A percentile compares a stretch with the other conserved stretches of the same genome.
These are phyloP conservation scores for Mentha longifolia DNA, from an alignment of 257 asterid species.

Conservation along the genomic window DNA sequence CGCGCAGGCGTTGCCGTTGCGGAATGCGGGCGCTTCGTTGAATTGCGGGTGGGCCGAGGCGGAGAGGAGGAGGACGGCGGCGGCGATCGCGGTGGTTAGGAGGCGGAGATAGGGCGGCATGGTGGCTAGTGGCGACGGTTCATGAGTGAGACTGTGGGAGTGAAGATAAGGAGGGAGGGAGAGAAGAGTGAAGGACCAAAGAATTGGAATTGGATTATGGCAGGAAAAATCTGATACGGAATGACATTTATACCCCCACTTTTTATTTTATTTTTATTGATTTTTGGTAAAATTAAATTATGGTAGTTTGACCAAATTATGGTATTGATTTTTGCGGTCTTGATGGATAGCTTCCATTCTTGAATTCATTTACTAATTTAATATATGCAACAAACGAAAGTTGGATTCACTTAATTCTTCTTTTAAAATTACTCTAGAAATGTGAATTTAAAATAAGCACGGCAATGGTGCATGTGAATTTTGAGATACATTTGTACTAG, in stretches of 20 bases:
- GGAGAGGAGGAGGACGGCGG: conserved; percentile 39
- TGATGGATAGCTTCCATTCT: too few relatives aligned
- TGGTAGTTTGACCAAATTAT: conserved; percentile 7
- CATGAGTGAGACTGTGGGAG: conserved; percentile 18
- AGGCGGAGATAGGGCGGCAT: conserved; percentile 41
- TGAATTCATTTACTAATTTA: too few relatives aligned
- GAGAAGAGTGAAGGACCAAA: neutral
- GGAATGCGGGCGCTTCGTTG: conserved; percentile 88
- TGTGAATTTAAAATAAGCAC: too few relatives aligned
- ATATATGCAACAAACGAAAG: too few relatives aligned
- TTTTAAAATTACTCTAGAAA: too few relatives aligned
- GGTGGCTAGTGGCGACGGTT: conserved; percentile 29
- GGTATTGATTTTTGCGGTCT: too few relatives aligned
- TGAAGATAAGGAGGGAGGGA: neutral
- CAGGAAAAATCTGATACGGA: neutral
- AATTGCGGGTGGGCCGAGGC: conserved; percentile 53
- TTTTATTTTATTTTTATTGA: too few relatives aligned
- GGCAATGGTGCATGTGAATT: too few relatives aligned
- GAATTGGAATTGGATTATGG: neutral
- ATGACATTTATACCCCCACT: conserved; percentile 43
- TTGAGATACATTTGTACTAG: too few relatives aligned
- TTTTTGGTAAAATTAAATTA: too few relatives aligned
- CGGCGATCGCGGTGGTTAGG: conserved; percentile 25
- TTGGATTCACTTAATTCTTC: too few relatives aligned
- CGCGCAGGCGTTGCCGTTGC: conserved; percentile 68